phyloP scores from a whole-genome alignment of 2,329 filamentous ascomycete genomes.

The Scleromitrula shiraiana region DNA sequence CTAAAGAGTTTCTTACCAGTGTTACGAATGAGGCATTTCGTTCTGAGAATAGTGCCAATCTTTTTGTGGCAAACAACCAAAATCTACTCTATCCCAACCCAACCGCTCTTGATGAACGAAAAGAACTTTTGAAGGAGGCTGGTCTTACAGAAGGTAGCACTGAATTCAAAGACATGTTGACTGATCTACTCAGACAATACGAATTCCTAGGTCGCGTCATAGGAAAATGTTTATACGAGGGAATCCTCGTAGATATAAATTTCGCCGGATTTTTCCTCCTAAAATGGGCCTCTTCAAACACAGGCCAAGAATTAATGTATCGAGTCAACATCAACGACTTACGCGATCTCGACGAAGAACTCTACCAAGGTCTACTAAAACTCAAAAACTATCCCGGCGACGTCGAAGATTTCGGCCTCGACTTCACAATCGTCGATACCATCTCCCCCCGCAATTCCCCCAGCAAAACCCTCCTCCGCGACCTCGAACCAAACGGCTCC shows the following conservation, averaged over 20 bases:
- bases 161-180: constrained; percentile 49
- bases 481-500: constrained; percentile 70
- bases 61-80: constrained; percentile 79
- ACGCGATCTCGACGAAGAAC: constrained; percentile 78
- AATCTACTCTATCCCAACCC: constrained; percentile 88
- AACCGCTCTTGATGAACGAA: constrained; percentile 60
- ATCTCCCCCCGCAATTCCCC: constrained; percentile 39
- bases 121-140: constrained; percentile 45
- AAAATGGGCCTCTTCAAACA: constrained; percentile 77
- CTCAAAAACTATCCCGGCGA: constrained; percentile 82
- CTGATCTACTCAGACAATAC: constrained; percentile 62
- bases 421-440: constrained; percentile 85
- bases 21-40: constrained; percentile 80
- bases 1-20: constrained; percentile 91
- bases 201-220: constrained; percentile 91
- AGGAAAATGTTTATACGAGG: constrained; percentile 95
- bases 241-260: constrained; percentile 83
- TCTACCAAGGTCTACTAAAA: constrained; percentile 77
- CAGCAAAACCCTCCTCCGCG: constrained; percentile 58
- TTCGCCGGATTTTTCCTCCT: constrained; percentile 95
- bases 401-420: constrained; percentile 70
- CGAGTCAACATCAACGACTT: constrained; percentile 92
- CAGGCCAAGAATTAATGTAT: constrained; percentile 63
- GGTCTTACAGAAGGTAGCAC: constrained; percentile 45
- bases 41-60: constrained; percentile 41